A percentile compares a stretch with the other conserved stretches of the same genome.
These are phyloP conservation scores for Pistacia integerrima DNA, from an alignment of 345 rosid species.

Conservation along the genomic window DNA sequence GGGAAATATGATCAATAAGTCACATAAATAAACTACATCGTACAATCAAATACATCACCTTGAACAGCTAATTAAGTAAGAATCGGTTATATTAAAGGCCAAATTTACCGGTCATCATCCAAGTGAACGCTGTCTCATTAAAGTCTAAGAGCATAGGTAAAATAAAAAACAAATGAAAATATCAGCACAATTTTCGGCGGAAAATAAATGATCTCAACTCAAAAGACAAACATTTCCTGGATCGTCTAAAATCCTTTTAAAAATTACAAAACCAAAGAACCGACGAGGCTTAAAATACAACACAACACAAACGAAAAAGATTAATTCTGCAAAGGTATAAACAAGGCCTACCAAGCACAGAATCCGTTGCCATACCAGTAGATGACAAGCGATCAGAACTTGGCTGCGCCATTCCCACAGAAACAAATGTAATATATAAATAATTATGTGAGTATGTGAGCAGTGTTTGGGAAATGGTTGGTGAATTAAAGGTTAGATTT, in stretches of 20 bases:
- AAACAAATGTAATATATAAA: neutral
- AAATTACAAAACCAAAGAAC: neutral
- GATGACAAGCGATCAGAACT: slow-evolving; percentile 31
- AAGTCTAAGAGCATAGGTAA: neutral
- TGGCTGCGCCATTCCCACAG: slow-evolving; percentile 19
- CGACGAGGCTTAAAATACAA: neutral
- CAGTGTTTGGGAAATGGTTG: slow-evolving; percentile 17
- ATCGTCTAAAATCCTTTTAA: slow-evolving; percentile 10
- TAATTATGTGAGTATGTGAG: neutral
- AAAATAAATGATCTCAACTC: slow-evolving; percentile 4
- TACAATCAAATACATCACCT: too few species aligned
- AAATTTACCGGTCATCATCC: too few species aligned
- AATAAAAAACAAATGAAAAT: neutral
- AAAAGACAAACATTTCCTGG: neutral
- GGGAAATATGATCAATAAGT: neutral
- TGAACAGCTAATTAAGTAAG: too few species aligned
- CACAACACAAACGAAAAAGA: neutral
- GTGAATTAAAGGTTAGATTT: slow-evolving; percentile 9
- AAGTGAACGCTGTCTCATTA: neutral
- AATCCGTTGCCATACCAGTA: slow-evolving; percentile 25
- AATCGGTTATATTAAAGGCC: too few species aligned
- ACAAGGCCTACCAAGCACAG: neutral
- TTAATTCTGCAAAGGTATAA: neutral
- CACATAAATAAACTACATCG: neutral
- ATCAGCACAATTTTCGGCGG: neutral